phyloP scores from a whole-genome alignment of 208 protist species.

The Tritrichomonas musculus region DNA sequence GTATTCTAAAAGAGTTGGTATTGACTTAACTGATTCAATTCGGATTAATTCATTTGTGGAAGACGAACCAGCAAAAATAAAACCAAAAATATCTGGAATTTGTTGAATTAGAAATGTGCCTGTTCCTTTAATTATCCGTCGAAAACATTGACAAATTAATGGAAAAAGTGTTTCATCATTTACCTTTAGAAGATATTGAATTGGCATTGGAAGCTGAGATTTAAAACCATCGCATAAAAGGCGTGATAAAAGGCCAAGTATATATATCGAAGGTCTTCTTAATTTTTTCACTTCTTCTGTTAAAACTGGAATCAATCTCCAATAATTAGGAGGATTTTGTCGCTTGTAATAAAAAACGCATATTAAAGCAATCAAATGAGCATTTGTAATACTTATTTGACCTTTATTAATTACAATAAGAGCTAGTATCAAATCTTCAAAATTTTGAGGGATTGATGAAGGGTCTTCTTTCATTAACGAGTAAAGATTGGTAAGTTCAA shows the following conservation, averaged over 20 bases:
- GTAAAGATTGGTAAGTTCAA: not conserved
- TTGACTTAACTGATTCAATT: not conserved
- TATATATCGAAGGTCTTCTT: not conserved
- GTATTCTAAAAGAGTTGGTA: not conserved
- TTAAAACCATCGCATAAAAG: not conserved
- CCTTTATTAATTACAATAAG: not conserved
- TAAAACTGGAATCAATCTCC: not conserved
- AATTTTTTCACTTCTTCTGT: not conserved
- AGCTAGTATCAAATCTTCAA: not conserved
- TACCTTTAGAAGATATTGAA: not conserved
- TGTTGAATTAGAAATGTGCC: not conserved
- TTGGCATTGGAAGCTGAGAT: not conserved
- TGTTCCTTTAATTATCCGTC: conserved; percentile 8
- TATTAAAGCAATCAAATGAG: not conserved
- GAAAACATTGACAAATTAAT: not conserved
- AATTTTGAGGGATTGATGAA: not conserved
- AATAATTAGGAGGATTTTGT: not conserved
- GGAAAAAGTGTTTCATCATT: not conserved
- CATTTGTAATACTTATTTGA: not conserved
- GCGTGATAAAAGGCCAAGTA: not conserved
- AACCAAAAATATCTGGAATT: not conserved
- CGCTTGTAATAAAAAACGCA: not conserved
- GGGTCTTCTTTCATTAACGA: not conserved
- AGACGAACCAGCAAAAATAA: not conserved
- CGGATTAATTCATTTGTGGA: not conserved